Evolutionary conservation across 192 early-diverging fungal genomes (phyloP), one percentile per base, ranked within the genome.

Genomic region (Coemansia sp.): DNA sequence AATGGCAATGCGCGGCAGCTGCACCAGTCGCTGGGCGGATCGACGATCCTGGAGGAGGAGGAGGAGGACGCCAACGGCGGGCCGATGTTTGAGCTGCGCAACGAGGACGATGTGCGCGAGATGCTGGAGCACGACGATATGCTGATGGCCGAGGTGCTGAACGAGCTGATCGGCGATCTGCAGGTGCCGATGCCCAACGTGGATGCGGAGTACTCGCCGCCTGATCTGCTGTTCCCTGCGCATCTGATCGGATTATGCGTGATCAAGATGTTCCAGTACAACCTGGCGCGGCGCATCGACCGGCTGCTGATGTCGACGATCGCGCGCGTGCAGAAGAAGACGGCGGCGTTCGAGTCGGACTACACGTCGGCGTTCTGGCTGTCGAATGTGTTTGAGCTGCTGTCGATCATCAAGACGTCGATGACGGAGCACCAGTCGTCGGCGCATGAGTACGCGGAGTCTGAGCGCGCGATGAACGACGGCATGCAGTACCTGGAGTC

Each of bases 361-460:
- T 79, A 75, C 38, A 75, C 88, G 10, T 88, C 88, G 56, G 93
- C 91, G 5, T 99, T 95, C 86, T 98, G 97, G 97, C 82, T 98
- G 25, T 94, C 94, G 15, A 99, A 99, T 70, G 90, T 91, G 20
- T 96, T 92, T 67, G 97, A 98, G 79, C 82, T 99, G 20, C 74
- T 96, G 67, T 94, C 94, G 23, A 85, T 98, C 61, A 90, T 96
- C 65, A 86, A 86, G 64, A 86, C 87, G n/a, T 87, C 83, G 59
- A 79, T 82, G 62, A 84, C 83, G 58, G 91, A 92, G 62, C 84
- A 86, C 65, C 86, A 88, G 63, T 84, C 89, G 55, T 74, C 83
- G 14, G 68, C 80, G 6, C 70, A 85, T 54, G 82, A 84, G 55
- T 87, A 85, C 81, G 77, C 76, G 47, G 88, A 94, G 52, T 72